Evolutionary conservation across 2,329 filamentous ascomycete genomes (phyloP).

Genomic region (Scedosporium apiospermum): DNA sequence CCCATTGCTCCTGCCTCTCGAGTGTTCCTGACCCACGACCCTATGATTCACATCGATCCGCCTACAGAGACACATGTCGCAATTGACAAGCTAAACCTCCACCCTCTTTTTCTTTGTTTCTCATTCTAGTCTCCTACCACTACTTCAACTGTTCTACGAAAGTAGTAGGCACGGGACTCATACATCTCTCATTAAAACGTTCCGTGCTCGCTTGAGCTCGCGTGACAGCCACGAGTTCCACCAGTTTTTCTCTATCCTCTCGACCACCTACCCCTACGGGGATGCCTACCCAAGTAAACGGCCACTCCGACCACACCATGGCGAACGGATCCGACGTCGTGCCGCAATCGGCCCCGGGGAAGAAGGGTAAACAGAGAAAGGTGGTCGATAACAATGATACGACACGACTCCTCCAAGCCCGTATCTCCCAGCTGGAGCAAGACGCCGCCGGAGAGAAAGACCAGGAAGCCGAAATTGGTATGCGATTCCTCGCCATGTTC

Average conservation of each 20-base stretch:
- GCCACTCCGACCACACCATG: constrained; percentile 5
- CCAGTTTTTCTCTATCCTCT: neutral
- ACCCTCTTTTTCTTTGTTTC: too few species aligned
- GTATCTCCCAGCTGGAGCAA: constrained; percentile 90
- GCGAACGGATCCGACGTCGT: constrained; percentile 2
- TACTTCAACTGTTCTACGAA: too few species aligned
- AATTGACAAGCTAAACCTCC: too few species aligned
- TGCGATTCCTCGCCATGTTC: constrained; percentile 17
- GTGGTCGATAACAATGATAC: constrained; percentile 77
- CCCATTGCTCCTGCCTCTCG: neutral
- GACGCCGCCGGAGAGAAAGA: constrained; percentile 91
- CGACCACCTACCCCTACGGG: neutral
- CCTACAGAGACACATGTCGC: neutral
- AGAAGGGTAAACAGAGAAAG: constrained; percentile 82
- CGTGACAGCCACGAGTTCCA: constrained; percentile 1
- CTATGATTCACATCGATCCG: neutral
- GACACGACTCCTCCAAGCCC: constrained; percentile 81
- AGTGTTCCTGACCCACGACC: neutral
- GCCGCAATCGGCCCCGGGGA: constrained; percentile 38
- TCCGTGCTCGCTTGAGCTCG: neutral
- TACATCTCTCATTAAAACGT: too few species aligned
- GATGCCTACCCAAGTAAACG: constrained; percentile 3
- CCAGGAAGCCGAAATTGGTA: constrained; percentile 92
- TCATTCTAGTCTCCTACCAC: too few species aligned
- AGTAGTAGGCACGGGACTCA: too few species aligned